These are phyloP conservation scores for Drechslerella dactyloides DNA, from an alignment of 2,329 filamentous ascomycete species.

Conservation along the genomic window DNA sequence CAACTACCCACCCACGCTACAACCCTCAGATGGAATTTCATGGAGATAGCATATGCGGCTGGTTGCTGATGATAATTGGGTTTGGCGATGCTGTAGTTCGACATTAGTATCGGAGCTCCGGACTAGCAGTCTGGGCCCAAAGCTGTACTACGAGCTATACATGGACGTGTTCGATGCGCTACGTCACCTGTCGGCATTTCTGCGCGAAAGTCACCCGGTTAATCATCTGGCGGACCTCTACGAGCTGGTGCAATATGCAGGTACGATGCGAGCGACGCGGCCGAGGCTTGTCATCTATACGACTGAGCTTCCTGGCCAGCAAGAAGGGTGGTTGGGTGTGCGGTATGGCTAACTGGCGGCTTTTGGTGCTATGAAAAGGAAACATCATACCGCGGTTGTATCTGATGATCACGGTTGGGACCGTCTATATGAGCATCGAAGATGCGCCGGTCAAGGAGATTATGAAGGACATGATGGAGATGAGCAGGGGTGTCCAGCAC, in stretches of 20 bases:
- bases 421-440: slow-evolving; percentile 97
- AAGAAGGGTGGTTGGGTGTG: not conserved
- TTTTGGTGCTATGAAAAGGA: slow-evolving; percentile 69
- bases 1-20: slow-evolving; percentile 1
- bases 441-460: slow-evolving; percentile 99
- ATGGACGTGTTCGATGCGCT: slow-evolving; percentile 99
- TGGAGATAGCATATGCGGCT: not conserved
- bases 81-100: slow-evolving; percentile 67
- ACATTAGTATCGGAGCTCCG: slow-evolving; percentile 98
- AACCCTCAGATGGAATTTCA: not conserved
- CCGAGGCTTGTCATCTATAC: not conserved
- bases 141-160: slow-evolving; percentile 99
- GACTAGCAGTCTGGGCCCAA: slow-evolving; percentile 94
- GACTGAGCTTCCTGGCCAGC: not conserved
- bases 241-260: slow-evolving; percentile 56
- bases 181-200: slow-evolving; percentile 92
- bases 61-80: slow-evolving; percentile 9
- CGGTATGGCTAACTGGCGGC: slow-evolving; percentile 13
- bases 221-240: slow-evolving; percentile 96
- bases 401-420: slow-evolving; percentile 98
- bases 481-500: slow-evolving; percentile 97
- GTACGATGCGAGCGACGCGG: slow-evolving; percentile 36
- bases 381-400: slow-evolving; percentile 97
- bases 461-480: slow-evolving; percentile 99
- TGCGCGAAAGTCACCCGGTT: slow-evolving; percentile 94